Percentiles rank a stretch among this genome's conserved stretches.
These are phyloP conservation scores for Leccinum solheimii DNA, from an alignment of 1,284 basidiomycete species.

Conservation along the genomic window DNA sequence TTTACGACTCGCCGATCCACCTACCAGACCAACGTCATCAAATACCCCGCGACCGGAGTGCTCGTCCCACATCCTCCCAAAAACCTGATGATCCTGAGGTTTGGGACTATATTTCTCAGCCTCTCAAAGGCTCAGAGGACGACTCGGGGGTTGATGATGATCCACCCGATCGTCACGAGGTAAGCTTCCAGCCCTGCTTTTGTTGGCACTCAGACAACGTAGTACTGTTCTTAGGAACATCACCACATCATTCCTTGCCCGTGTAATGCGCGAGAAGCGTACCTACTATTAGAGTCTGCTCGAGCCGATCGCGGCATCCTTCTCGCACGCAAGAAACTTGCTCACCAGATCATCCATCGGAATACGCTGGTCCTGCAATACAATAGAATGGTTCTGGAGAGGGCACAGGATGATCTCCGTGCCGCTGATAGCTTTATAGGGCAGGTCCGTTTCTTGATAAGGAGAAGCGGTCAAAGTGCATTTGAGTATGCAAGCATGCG, in stretches of 20 bases:
- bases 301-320: not conserved
- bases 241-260: not conserved
- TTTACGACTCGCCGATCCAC: not conserved
- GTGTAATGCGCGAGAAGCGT: not conserved
- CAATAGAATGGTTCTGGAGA: not conserved
- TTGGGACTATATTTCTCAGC: not conserved
- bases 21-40: not conserved
- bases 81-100: not conserved
- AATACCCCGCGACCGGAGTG: not conserved
- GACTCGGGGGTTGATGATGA: not conserved
- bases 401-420: not conserved
- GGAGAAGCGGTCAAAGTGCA: not conserved
- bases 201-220: not conserved
- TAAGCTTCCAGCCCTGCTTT: not conserved
- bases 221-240: not conserved
- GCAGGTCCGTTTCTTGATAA: not conserved
- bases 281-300: not conserved
- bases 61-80: not conserved
- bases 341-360: not conserved
- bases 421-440: not conserved
- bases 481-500: not conserved
- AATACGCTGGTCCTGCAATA: not conserved
- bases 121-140: not conserved
- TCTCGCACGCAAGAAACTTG: not conserved
- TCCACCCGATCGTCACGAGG: not conserved